Conservation (phyloP, 2,329 filamentous ascomycete species). For the Colletotrichum musicola region DNA sequence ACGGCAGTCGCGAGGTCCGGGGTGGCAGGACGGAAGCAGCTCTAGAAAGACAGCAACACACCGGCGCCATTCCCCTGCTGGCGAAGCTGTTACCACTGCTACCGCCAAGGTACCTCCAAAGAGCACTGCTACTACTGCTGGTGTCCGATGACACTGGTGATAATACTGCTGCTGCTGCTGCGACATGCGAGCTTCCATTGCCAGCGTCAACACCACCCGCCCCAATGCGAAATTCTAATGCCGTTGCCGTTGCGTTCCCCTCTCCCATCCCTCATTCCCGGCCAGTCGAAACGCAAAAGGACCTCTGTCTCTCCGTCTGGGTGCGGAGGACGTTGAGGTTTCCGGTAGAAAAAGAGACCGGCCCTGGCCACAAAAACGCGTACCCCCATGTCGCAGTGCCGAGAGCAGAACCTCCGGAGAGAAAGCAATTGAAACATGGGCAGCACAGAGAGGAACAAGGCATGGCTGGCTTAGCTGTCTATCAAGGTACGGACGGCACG, state of each 20-base stretch:
- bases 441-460: neutral
- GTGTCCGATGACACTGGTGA: conserved; percentile 4
- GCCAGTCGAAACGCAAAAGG: neutral
- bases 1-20: conserved; percentile 6
- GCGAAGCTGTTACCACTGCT: too few species aligned
- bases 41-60: conserved; percentile 12
- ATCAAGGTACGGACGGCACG: neutral
- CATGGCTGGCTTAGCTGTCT: too few species aligned
- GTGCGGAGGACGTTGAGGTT: conserved; percentile 36
- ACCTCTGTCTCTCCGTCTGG: neutral
- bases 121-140: too few species aligned
- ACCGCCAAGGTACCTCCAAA: too few species aligned
- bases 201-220: too few species aligned
- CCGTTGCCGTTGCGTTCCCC: too few species aligned
- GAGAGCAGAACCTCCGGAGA: conserved; percentile 12
- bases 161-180: conserved; percentile 28
- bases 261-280: neutral
- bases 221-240: too few species aligned
- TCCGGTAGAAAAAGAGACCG: conserved; percentile 20
- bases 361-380: conserved; percentile 12
- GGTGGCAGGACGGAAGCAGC: neutral
- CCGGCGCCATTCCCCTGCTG: neutral
- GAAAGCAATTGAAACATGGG: conserved; percentile 27
- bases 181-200: neutral
- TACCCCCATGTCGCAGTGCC: conserved; percentile 17